These are phyloP conservation scores for Ramularia endophylla DNA, from an alignment of 2,329 filamentous ascomycete species.

Conservation along the genomic window DNA sequence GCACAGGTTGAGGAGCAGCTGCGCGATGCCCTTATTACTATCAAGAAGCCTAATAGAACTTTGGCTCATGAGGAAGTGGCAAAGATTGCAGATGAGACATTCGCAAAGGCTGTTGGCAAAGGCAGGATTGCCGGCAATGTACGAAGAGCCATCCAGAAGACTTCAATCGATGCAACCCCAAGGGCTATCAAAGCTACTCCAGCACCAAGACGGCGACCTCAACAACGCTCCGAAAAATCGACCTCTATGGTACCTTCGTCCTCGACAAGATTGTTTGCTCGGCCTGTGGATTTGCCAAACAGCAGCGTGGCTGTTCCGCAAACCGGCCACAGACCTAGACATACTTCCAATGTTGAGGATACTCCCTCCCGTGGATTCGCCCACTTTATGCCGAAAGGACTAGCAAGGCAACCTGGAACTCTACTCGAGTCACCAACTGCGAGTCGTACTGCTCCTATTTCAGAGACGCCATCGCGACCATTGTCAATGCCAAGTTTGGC, in stretches of 20 bases:
- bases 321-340: slow-evolving; percentile 22
- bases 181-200: slow-evolving; percentile 29
- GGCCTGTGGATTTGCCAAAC: slow-evolving; percentile 14
- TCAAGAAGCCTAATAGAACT: slow-evolving; percentile 70
- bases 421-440: slow-evolving; percentile 21
- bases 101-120: slow-evolving; percentile 27
- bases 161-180: slow-evolving; percentile 37
- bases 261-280: slow-evolving; percentile 27
- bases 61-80: slow-evolving; percentile 61
- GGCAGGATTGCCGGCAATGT: slow-evolving; percentile 11
- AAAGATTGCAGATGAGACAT: slow-evolving; percentile 60
- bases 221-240: slow-evolving; percentile 24
- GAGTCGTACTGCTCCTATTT: slow-evolving; percentile 10
- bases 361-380: slow-evolving; percentile 38
- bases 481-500: slow-evolving; percentile 15
- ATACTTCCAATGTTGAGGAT: slow-evolving; percentile 31
- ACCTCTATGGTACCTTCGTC: slow-evolving; percentile 37
- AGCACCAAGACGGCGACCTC: slow-evolving; percentile 12
- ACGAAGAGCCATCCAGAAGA: slow-evolving; percentile 28
- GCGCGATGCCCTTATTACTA: slow-evolving; percentile 65
- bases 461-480: slow-evolving; percentile 12
- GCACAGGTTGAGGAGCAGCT: slow-evolving; percentile 64
- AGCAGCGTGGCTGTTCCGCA: slow-evolving; percentile 26
- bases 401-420: slow-evolving; percentile 18
- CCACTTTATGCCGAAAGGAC: slow-evolving; percentile 24